These are phyloP conservation scores for Rhizoclosmatium sp. DNA, from an alignment of 192 early-diverging fungal species.

Conservation along the genomic window DNA sequence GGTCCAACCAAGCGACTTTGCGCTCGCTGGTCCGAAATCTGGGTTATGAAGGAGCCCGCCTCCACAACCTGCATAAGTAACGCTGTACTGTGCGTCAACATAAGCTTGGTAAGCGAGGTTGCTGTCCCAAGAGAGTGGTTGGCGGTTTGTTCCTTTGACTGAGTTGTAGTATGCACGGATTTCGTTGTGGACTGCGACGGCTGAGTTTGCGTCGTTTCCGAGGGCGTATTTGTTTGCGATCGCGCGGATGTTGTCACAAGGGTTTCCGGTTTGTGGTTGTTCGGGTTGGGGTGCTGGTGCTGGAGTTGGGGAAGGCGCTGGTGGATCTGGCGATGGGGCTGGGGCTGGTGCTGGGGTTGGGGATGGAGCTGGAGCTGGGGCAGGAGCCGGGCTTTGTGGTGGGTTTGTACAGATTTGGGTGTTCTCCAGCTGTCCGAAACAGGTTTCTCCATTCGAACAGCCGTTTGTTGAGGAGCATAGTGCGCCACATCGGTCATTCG, in stretches of 20 bases:
- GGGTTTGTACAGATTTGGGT: not conserved
- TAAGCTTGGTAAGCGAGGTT: slow-evolving; percentile 7
- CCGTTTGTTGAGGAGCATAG: not conserved
- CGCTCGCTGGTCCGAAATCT: not conserved
- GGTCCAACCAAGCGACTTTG: slow-evolving; percentile 20
- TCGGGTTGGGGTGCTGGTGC: not conserved
- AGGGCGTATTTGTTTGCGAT: not conserved
- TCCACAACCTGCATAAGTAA: not conserved
- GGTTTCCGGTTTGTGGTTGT: slow-evolving; percentile 1
- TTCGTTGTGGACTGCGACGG: slow-evolving; percentile 8
- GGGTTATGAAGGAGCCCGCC: slow-evolving; percentile 11
- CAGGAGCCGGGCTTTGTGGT: not conserved
- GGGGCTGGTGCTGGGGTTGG: not conserved
- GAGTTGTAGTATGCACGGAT: slow-evolving; percentile 5
- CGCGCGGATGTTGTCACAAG: not conserved
- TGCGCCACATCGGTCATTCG: not conserved
- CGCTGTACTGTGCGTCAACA: slow-evolving; percentile 13
- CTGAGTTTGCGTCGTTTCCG: not conserved
- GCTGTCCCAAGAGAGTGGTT: not conserved
- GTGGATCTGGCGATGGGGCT: not conserved
- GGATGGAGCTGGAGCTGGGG: slow-evolving; percentile 2
- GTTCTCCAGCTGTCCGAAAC: not conserved
- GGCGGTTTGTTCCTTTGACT: not conserved
- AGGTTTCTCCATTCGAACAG: not conserved
- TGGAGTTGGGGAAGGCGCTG: not conserved